Percentiles rank a stretch among this genome's conserved stretches.
Evolutionary conservation across 768 basidiomycete species (phyloP).

Genomic region (Mycena floridula): DNA sequence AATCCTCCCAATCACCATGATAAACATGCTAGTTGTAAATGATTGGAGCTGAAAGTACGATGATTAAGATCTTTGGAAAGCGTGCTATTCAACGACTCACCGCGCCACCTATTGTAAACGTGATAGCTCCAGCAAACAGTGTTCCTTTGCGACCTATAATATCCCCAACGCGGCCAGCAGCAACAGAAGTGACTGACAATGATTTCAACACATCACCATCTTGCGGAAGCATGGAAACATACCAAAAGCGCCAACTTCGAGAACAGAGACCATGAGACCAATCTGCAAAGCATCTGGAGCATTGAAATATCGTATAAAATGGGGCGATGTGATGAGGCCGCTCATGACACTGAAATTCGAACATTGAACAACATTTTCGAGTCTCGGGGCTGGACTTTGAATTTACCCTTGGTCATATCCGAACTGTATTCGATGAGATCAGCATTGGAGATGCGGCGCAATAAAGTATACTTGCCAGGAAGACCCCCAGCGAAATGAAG

Average conservation of each 20-base stretch:
- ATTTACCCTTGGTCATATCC: constrained; percentile 83
- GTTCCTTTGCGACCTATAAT: constrained; percentile 81
- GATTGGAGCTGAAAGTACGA: no score
- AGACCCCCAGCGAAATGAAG: constrained; percentile 81
- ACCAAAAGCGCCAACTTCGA: constrained; percentile 92
- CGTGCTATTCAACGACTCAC: no score
- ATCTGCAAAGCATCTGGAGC: constrained; percentile 69
- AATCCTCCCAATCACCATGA: constrained; percentile 41
- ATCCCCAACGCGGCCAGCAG: constrained; percentile 84
- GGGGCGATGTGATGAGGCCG: constrained; percentile 84
- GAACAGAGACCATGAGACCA: constrained; percentile 92
- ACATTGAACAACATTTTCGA: constrained; percentile 9
- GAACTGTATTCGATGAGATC: constrained; percentile 41
- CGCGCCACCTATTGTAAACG: constrained; percentile 86
- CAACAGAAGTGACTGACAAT: constrained; percentile 72
- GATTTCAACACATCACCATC: not conserved
- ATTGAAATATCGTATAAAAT: constrained; percentile 79
- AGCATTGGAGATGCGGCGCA: not conserved
- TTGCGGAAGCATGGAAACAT: constrained; percentile 17
- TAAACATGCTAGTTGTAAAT: constrained; percentile 68
- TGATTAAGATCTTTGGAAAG: no score
- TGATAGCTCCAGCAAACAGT: constrained; percentile 71
- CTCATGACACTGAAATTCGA: constrained; percentile 65
- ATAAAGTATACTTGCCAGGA: constrained; percentile 49
- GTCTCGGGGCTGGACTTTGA: not conserved